Conservation (phyloP, 169 alveolate species). For the Eimeria brunetti region DNA sequence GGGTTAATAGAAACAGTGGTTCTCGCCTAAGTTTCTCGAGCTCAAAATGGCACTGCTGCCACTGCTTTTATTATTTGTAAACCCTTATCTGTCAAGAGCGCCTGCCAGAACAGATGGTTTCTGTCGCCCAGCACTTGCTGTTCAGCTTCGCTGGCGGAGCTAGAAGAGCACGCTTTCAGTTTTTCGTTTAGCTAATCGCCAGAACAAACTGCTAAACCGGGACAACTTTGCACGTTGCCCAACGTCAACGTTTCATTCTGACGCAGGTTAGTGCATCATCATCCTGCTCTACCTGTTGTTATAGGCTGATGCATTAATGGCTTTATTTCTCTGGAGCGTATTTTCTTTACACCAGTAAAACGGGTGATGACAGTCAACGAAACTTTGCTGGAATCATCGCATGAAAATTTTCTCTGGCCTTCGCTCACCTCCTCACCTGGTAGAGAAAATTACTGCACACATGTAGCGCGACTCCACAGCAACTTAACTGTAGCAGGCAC, state of each 20-base stretch:
- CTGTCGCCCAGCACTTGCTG: background rate
- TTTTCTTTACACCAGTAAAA: background rate
- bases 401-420: background rate
- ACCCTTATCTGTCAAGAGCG: background rate
- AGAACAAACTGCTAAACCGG: background rate
- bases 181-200: background rate
- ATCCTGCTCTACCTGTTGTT: background rate
- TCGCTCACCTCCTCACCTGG: background rate
- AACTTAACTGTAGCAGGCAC: background rate
- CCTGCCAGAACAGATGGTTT: background rate
- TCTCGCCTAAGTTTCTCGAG: background rate
- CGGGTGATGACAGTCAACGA: background rate
- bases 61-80: background rate
- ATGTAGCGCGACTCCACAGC: background rate
- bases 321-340: background rate
- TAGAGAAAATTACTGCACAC: background rate
- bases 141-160: background rate
- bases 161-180: background rate
- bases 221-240: background rate
- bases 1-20: constrained; percentile 27
- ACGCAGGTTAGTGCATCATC: background rate
- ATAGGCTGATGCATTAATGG: background rate
- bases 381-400: background rate
- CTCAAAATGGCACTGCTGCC: background rate
- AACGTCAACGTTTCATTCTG: background rate